Evolutionary conservation across 2,329 filamentous ascomycete genomes (phyloP), one percentile per base, ranked within the genome.

Genomic region (Metarhizium humberi): DNA sequence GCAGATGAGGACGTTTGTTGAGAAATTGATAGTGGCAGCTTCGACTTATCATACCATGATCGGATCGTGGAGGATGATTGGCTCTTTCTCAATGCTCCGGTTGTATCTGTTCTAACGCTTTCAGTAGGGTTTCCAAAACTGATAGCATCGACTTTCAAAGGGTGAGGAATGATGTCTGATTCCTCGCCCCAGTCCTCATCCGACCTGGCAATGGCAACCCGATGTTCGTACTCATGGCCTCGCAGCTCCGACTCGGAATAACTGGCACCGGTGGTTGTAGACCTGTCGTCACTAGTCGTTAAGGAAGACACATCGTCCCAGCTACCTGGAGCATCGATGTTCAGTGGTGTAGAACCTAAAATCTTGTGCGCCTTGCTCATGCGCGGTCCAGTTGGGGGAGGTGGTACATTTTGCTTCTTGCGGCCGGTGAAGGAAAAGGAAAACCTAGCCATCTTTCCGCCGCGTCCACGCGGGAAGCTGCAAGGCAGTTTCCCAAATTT

Each of bases 1-100:
- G 79, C 77, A 1, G 79, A 81, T 47, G 73, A 77, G 0, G 79
- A 81, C 0, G 80, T 82, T 63, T 83, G 80, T 61, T 82, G 80
- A 1, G 79, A 81, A 57, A 81, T 76, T n/a, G 77, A 73, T 5
- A 82, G 71, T 11, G 79, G 78, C 50, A 79, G 72, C 61, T 79
- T 80, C 5, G 76, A 65, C 62, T 78, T 78, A 66, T 83, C 79
- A 64, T 83, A 83, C 66, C 76, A 80, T 1, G 79, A 80, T 36
- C 71, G 71, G 56, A 82, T 75, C n/a, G 79, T 82, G 4, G 79
- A 81, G 42, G 71, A 75, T 2, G 80, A 83, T 49, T 73, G 71
- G 36, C 74, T 75, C 51, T 79, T 75, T 45, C 74, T 71, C 40
- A 79, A 64, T 57, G 55, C 70, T 75, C 3, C 74, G 74, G 25